Evolutionary conservation across 106 monocot species (phyloP).

Genomic region (Dendrobium officinale): DNA sequence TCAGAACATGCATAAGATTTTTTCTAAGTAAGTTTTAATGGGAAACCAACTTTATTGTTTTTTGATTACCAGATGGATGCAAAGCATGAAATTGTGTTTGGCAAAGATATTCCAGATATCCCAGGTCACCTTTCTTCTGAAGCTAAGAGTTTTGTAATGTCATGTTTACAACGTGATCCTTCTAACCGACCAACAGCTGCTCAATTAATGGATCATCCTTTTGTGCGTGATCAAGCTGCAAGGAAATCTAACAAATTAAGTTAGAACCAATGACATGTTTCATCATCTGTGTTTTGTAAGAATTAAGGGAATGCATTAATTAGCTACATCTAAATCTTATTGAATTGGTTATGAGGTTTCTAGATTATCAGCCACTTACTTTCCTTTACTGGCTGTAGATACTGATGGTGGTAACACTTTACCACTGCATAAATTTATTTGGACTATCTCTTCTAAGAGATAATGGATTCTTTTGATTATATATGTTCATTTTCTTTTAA

Average conservation of each 20-base stretch:
- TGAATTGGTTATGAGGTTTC: too few species aligned
- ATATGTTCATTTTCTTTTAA: too few species aligned
- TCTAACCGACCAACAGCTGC: slow-evolving; percentile 62
- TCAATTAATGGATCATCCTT: slow-evolving; percentile 78
- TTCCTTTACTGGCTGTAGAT: too few species aligned
- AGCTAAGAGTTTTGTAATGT: slow-evolving; percentile 62
- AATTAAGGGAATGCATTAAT: too few species aligned
- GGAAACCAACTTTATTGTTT: background rate
- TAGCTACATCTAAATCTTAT: too few species aligned
- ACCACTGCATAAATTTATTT: too few species aligned
- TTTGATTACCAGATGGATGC: slow-evolving; percentile 63
- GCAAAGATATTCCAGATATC: slow-evolving; percentile 90
- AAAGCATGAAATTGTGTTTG: slow-evolving; percentile 93
- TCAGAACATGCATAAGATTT: background rate
- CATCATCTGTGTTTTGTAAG: slow-evolving; percentile 4
- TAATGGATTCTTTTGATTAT: too few species aligned
- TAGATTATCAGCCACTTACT: too few species aligned
- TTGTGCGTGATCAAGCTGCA: slow-evolving; percentile 53
- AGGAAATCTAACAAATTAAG: slow-evolving; percentile 26
- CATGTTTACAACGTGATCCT: slow-evolving; percentile 87
- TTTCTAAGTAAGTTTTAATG: background rate
- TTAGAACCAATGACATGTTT: slow-evolving; percentile 16
- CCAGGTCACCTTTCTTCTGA: slow-evolving; percentile 76
- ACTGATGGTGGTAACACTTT: too few species aligned
- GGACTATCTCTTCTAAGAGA: too few species aligned